Percentiles rank a stretch among this genome's conserved stretches.
These are phyloP conservation scores for Eucalyptus lansdowneana DNA, from an alignment of 345 rosid genomes.

Conservation along the genomic window DNA sequence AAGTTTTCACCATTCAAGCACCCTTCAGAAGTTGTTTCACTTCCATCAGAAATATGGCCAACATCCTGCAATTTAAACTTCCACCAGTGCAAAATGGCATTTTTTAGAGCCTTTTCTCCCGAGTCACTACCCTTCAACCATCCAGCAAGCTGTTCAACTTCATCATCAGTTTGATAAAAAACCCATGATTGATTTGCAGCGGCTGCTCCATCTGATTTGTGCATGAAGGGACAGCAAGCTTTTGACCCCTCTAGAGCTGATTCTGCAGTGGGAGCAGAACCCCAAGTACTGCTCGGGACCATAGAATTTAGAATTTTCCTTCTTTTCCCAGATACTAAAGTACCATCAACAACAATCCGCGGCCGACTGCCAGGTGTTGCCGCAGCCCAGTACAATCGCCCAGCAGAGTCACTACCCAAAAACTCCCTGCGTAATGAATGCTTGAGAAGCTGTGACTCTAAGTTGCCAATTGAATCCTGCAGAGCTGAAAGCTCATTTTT, in stretches of 20 bases:
- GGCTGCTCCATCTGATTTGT: constrained; percentile 18
- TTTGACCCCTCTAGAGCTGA: constrained; percentile 33
- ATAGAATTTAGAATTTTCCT: not conserved
- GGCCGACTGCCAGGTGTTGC: constrained; percentile 33
- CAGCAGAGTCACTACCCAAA: constrained; percentile 77
- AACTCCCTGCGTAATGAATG: constrained; percentile 64
- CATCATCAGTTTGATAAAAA: constrained; percentile 60
- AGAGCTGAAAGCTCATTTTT: constrained; percentile 38
- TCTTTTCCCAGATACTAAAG: constrained; percentile 32
- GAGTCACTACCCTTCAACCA: constrained; percentile 60
- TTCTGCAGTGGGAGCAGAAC: constrained; percentile 3
- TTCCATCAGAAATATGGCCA: constrained; percentile 14
- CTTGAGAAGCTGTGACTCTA: constrained; percentile 50
- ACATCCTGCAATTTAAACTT: constrained; percentile 42
- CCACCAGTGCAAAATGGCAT: constrained; percentile 49
- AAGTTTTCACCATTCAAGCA: constrained; percentile 1
- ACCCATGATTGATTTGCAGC: constrained; percentile 35
- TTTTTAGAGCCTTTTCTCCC: constrained; percentile 70
- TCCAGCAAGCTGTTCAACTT: constrained; percentile 48
- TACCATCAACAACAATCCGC: constrained; percentile 62
- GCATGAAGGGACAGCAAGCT: constrained; percentile 40
- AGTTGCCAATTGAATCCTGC: constrained; percentile 45
- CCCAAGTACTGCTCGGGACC: not conserved
- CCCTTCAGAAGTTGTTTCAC: not conserved
- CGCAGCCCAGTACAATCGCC: constrained; percentile 83